A percentile compares a stretch with the other conserved stretches of the same genome.
These are phyloP conservation scores for Baudoinia panamericana DNA, from an alignment of 495 filamentous ascomycete genomes.

Conservation along the genomic window DNA sequence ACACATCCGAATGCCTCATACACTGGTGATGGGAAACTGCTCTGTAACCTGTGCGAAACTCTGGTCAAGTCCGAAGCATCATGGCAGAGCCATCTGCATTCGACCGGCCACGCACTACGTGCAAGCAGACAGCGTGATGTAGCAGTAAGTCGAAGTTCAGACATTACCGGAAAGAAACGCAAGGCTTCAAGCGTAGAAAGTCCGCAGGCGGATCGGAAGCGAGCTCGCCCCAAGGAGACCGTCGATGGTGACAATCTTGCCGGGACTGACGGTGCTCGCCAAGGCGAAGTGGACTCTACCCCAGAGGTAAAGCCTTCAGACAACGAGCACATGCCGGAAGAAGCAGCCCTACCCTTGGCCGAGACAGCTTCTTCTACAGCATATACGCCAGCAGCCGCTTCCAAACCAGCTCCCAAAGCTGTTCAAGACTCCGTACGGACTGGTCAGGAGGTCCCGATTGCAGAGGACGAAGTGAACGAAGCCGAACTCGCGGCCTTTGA, in stretches of 20 bases:
- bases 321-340: no score
- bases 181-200: constrained; percentile 26
- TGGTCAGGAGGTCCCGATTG: constrained; percentile 6
- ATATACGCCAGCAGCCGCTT: no score
- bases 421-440: constrained; percentile 10
- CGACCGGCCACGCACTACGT: constrained; percentile 32
- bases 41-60: constrained; percentile 46
- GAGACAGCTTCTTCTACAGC: no score
- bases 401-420: constrained; percentile 2
- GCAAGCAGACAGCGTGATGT: constrained; percentile 7
- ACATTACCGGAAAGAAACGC: constrained; percentile 27
- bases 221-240: constrained; percentile 4
- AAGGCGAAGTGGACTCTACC: background rate
- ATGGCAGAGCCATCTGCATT: constrained; percentile 46
- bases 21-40: constrained; percentile 44
- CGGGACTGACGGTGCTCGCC: background rate
- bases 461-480: constrained; percentile 46
- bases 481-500: constrained; percentile 87
- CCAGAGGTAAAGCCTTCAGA: no score
- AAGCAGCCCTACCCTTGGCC: no score
- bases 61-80: constrained; percentile 46
- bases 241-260: constrained; percentile 3
- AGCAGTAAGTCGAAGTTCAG: constrained; percentile 35
- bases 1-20: constrained; percentile 51
- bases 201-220: constrained; percentile 11